Conservation (phyloP, 2,329 filamentous ascomycete species). For the Colletotrichum sp. region DNA sequence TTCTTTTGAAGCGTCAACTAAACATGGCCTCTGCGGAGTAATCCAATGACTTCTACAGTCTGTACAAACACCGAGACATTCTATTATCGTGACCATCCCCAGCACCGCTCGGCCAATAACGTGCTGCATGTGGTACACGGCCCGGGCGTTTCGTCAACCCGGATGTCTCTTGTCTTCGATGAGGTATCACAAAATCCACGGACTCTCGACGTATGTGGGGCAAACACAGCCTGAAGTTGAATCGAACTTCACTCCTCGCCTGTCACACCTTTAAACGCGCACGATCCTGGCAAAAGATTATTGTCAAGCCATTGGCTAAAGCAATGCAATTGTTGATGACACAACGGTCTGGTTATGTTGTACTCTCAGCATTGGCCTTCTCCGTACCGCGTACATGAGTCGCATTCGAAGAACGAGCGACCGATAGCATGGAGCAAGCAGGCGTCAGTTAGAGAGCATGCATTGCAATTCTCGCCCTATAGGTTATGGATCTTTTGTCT, state of each 20-base stretch:
- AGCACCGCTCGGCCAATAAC: background rate
- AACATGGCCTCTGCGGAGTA: background rate
- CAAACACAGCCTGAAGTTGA: background rate
- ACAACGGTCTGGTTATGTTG: background rate
- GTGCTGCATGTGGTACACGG: background rate
- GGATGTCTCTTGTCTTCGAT: background rate
- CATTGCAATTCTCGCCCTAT: background rate
- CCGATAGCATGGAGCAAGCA: background rate
- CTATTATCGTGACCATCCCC: background rate
- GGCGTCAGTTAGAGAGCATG: background rate
- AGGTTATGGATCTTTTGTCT: background rate
- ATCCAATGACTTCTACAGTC: background rate
- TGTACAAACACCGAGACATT: background rate
- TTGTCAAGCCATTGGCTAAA: background rate
- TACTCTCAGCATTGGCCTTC: background rate
- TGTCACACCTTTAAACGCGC: background rate
- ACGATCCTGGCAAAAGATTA: background rate
- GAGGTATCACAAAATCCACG: background rate
- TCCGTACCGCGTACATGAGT: background rate
- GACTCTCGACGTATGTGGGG: background rate
- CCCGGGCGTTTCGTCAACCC: background rate
- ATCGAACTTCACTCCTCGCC: background rate
- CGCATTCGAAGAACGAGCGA: background rate
- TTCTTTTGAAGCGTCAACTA: background rate
- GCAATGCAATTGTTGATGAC: background rate